These are phyloP conservation scores for Komagataella pseudopastoris DNA, from an alignment of 805 yeast genomes.

Conservation along the genomic window DNA sequence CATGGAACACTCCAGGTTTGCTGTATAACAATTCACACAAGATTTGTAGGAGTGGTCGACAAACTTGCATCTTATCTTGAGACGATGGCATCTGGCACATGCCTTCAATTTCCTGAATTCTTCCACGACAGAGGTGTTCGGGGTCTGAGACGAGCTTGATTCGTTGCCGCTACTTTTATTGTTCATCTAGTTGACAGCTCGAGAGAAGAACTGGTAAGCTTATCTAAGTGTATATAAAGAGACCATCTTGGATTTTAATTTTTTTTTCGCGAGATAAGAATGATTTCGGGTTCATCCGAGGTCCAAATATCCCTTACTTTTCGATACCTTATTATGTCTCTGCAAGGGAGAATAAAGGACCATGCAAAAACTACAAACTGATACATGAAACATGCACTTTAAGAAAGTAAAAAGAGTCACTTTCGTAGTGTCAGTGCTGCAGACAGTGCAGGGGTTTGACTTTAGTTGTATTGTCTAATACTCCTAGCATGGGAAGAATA, in stretches of 20 bases:
- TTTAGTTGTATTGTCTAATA: not conserved
- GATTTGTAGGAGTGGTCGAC: conserved; percentile 28
- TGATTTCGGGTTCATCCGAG: not conserved
- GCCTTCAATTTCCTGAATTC: conserved; percentile 34
- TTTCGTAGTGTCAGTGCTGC: not conserved
- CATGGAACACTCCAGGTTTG: conserved; percentile 31
- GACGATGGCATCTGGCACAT: conserved; percentile 41
- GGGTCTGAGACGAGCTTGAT: not conserved
- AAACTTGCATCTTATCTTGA: conserved; percentile 38
- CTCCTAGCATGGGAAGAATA: not conserved
- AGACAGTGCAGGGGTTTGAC: not conserved
- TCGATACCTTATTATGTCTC: not conserved
- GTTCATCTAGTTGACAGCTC: not conserved
- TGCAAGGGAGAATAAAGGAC: not conserved
- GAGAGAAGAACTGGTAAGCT: not conserved
- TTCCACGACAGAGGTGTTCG: not conserved
- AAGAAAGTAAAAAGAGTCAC: not conserved
- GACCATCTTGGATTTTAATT: not conserved
- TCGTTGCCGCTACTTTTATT: not conserved
- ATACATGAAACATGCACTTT: not conserved
- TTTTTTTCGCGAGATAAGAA: not conserved
- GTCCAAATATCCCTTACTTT: not conserved
- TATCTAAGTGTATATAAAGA: not conserved
- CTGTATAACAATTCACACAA: conserved; percentile 31
- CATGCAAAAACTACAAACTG: too few relatives aligned